Percentiles rank a stretch among this genome's conserved stretches.
These are phyloP conservation scores for Berberis thunbergii DNA, from an alignment of 164 flowering plant species.

Conservation along the genomic window DNA sequence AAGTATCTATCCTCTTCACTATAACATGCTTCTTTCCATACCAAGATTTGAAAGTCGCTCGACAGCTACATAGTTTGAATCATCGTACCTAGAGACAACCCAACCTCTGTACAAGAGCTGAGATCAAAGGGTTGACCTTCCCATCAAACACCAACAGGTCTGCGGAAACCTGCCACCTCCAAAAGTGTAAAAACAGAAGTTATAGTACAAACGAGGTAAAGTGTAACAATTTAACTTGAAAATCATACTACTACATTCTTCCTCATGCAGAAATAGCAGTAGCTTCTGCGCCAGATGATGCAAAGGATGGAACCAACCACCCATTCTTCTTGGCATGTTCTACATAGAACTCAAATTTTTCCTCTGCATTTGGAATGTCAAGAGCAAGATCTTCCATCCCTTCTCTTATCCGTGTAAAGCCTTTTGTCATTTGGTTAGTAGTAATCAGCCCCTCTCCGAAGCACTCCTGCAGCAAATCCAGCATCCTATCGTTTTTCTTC, in stretches of 20 bases:
- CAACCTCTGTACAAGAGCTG: too few relatives aligned
- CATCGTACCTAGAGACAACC: too few relatives aligned
- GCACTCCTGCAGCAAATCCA: constrained; percentile 75
- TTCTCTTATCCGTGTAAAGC: constrained; percentile 66
- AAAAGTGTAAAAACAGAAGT: constrained; percentile 9
- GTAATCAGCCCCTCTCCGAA: constrained; percentile 86
- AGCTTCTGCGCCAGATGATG: constrained; percentile 12
- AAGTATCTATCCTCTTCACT: too few relatives aligned
- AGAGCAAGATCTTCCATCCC: constrained; percentile 89
- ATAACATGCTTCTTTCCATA: too few relatives aligned
- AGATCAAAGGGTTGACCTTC: not conserved
- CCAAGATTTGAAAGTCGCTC: too few relatives aligned
- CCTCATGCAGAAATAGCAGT: not conserved
- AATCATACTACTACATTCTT: constrained; percentile 14
- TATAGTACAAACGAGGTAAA: constrained; percentile 5
- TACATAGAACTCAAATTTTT: constrained; percentile 57
- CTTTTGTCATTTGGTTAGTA: constrained; percentile 90
- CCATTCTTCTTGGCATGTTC: constrained; percentile 60
- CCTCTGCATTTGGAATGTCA: constrained; percentile 85
- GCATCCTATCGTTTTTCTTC: constrained; percentile 86
- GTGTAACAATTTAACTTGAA: constrained; percentile 20
- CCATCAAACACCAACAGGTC: not conserved
- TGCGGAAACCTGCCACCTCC: not conserved
- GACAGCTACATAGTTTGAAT: too few relatives aligned
- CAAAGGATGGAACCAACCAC: constrained; percentile 63